A percentile compares a stretch with the other conserved stretches of the same genome.
Evolutionary conservation across 148 eudicot species (phyloP).

Genomic region (Euryodendron excelsum): DNA sequence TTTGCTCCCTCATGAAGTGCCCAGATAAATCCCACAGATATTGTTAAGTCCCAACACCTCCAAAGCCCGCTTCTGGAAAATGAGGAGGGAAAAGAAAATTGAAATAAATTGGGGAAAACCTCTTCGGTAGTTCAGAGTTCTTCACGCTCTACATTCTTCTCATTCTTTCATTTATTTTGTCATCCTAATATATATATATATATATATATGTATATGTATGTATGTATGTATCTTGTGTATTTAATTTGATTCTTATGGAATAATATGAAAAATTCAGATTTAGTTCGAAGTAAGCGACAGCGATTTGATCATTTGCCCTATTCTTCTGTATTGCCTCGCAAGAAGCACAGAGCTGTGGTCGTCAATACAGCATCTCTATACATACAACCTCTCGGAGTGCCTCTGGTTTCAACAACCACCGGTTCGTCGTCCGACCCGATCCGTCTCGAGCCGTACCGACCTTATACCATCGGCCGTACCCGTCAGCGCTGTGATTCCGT

Average conservation of each 20-base stretch:
- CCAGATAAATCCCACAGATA: background rate
- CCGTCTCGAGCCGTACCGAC: slow-evolving; percentile 37
- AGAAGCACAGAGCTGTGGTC: slow-evolving; percentile 14
- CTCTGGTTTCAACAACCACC: slow-evolving; percentile 30
- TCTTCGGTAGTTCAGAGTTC: background rate
- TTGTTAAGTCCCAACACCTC: background rate
- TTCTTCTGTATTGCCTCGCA: slow-evolving; percentile 15
- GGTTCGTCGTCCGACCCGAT: slow-evolving; percentile 21
- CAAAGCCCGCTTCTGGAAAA: background rate
- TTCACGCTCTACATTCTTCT: background rate
- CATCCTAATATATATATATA: background rate
- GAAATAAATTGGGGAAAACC: background rate
- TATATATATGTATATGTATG: too few species aligned
- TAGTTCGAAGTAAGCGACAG: slow-evolving; percentile 21
- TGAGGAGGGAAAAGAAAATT: slow-evolving; percentile 12
- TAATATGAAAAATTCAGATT: slow-evolving; percentile 20
- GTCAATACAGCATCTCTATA: slow-evolving; percentile 17
- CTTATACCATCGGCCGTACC: slow-evolving; percentile 65
- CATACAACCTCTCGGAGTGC: slow-evolving; percentile 23
- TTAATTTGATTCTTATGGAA: slow-evolving; percentile 6
- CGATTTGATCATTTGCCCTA: slow-evolving; percentile 6
- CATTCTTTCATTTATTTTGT: background rate
- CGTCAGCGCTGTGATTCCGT: slow-evolving; percentile 38
- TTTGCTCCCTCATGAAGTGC: background rate
- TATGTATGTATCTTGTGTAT: too few species aligned